Base-by-base conservation (phyloP, 495 filamentous ascomycete species). In the Aspergillus saccharolyticus region DNA sequence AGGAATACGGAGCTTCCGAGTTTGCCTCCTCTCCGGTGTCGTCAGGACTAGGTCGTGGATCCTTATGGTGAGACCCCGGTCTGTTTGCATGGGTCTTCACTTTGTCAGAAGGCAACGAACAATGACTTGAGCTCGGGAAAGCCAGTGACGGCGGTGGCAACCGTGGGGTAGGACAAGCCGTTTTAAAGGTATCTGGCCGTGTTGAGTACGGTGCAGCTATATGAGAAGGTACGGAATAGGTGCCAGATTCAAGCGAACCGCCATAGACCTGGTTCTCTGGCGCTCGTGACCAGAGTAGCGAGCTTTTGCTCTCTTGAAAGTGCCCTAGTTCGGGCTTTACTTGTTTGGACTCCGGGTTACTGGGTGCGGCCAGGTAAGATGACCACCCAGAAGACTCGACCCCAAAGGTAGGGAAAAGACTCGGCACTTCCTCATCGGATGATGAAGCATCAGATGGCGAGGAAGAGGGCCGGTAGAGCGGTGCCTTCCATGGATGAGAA, bases 1-100 rank as follows among this genome's bases (percentile, higher is more conserved):
- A 74, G 0, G 94, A 93, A 67, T 98, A 98, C 0, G 93, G 90
- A 47, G 80, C 76, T 10, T 83, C 80, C 6, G 60, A 52, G 46
- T 74, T 77, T 44, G 64, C 33, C 22, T 30, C 57, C 17, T 74
- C 70, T n/a, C 70, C 70, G 2, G 52, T 64, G 3, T 67, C 50
- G 4, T 66, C 65, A 16, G 56, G 52, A 24, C 54, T 67, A 0
- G 61, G 46, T 21, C 51, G 55, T 21, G 55, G 56, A 9, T 66
- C 69, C n/a, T 57, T 56, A 42, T 17, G 50, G 33, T 60, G 61
- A n/a, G 47, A 21, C 12, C 42, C 30, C 0, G 43, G 44, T 16
- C 48, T 59, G n/a, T 52, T 57, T 10, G 60, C 12, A 39, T 39
- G 25, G 12, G 66, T 52, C 21, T 61, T 64, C 18, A 57, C 28